Evolutionary conservation across 2,329 filamentous ascomycete genomes (phyloP), one percentile per base, ranked within the genome.

Genomic region (Amylocarpus encephaloides): DNA sequence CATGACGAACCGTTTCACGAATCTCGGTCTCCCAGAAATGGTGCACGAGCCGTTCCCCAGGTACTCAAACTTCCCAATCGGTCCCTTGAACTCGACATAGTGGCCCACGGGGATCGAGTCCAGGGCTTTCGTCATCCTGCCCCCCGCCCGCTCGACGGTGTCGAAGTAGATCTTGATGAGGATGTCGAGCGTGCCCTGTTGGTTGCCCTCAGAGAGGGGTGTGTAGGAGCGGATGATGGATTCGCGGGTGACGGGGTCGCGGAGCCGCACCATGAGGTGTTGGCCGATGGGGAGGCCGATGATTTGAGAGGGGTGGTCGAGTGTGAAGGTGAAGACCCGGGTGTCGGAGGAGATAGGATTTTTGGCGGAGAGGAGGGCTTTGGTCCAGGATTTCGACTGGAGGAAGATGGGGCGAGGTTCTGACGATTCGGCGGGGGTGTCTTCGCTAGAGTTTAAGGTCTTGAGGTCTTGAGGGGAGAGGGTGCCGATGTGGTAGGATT

Each of bases 211-310:
- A 0, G 87, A 91, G 26, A 93, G 80, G 0, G 90, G 91, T 0
- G 91, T 96, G 70, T 95, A 96, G 5, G 87, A 83, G 18, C 91
- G 80, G 60, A 95, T 90, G 58, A 95, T 85, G 30, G 82, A 75
- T 62, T 92, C 85, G 41, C 73, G 73, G 0, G 81, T 84, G 0
- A 74, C 80, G 0, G 85, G 82, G 62, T 95, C 87, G 22, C 80
- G 80, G 2, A 95, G 73, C 3, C 87, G 85, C 62, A 95, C 78
- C 81, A 95, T 87, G 1, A 95, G 72, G 68, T 96, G 91, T 64
- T 95, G 88, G 13, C 91, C 91, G 0, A 86, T 81, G 0, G 89
- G 89, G 0, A 95, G 74, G 7, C 91, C 91, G 7, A 93, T 73
- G 0, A 67, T 66, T 65, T 95, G 90, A 0, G 76, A 68, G 0